Base-by-base conservation (phyloP, 2,329 filamentous ascomycete species). In the Penicillium brasilianum region DNA sequence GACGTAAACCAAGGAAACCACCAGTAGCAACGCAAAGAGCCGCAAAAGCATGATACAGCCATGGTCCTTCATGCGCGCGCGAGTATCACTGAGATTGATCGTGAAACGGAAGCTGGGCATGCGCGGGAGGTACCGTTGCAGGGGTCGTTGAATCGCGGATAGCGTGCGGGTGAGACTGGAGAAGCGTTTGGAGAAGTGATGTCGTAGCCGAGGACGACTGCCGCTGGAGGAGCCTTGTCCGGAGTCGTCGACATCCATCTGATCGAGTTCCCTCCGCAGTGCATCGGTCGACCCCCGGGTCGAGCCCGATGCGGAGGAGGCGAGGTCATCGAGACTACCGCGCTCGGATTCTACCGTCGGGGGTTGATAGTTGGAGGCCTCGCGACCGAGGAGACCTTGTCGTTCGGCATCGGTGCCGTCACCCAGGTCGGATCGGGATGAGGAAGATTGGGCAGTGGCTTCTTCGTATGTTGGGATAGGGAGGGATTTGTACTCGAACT, bases 401-500 rank as follows among this genome's bases (percentile, higher is more conserved):
- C 63, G 69, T 69, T 73, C 75, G 59, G 76, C 67, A 57, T 70
- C 69, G 65, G 77, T 78, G 58, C 84, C 82, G 58, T 84, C 80
- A 56, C 82, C 62, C 13, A 69, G 62, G 32, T 70, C 60, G 30
- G 66, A 65, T 34, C 67, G 62, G 34, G 68, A 70, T 28, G 68
- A 69, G 10, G 67, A 68, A 20, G 68, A 58, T 30, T 68, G 67
- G 8, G 62, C 68, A 48, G 64, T 69, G 65, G 92, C 91, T 80
- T 96, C 91, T 76, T 94, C 91, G 77, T 95, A 95, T 48, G 88
- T 88, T 32, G 91, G 92, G 74, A 95, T 94, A 34, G 91, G 90
- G 49, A 90, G 82, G 64, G 83, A 79, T 71, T 86, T 84, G 76
- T 88, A 87, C 62, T 81, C 81, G 68, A 77, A 77, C 71, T 87